Evolutionary conservation across 805 yeast genomes (phyloP).

Genomic region (Blastobotrys chiropterorum): DNA sequence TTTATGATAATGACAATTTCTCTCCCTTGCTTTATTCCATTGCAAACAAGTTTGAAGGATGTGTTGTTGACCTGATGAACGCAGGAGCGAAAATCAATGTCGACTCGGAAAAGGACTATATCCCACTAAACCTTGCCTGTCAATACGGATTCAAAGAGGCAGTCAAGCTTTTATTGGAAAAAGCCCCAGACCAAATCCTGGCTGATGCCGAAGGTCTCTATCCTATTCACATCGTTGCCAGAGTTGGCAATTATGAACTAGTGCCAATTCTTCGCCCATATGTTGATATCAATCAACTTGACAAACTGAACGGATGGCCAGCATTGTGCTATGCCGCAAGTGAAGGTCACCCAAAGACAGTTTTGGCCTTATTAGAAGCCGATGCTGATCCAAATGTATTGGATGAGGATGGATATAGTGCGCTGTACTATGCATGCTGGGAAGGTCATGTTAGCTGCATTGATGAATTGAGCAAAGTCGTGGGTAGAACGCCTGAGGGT

Average conservation of each 20-base stretch:
- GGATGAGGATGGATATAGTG: conserved; percentile 77
- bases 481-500: conserved; percentile 1
- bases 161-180: conserved; percentile 53
- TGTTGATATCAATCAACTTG: conserved; percentile 67
- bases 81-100: conserved; percentile 39
- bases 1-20: conserved; percentile 41
- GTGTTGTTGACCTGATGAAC: conserved; percentile 44
- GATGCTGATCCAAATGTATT: conserved; percentile 65
- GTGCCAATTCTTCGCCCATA: conserved; percentile 58
- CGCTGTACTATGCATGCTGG: conserved; percentile 85
- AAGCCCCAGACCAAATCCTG: conserved; percentile 35
- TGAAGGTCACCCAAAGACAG: conserved; percentile 71
- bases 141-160: conserved; percentile 70
- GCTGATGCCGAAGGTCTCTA: conserved; percentile 79
- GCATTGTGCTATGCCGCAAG: conserved; percentile 86
- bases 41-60: conserved; percentile 53
- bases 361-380: conserved; percentile 59
- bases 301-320: conserved; percentile 88
- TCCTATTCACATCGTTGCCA: conserved; percentile 83
- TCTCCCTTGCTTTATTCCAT: conserved; percentile 81
- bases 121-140: conserved; percentile 76
- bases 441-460: conserved; percentile 87
- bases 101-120: conserved; percentile 41
- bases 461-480: conserved; percentile 49
- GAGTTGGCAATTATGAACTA: conserved; percentile 68